Base-by-base conservation (phyloP, 306 rosid genomes). In the Cyclanthera cordifolia region DNA sequence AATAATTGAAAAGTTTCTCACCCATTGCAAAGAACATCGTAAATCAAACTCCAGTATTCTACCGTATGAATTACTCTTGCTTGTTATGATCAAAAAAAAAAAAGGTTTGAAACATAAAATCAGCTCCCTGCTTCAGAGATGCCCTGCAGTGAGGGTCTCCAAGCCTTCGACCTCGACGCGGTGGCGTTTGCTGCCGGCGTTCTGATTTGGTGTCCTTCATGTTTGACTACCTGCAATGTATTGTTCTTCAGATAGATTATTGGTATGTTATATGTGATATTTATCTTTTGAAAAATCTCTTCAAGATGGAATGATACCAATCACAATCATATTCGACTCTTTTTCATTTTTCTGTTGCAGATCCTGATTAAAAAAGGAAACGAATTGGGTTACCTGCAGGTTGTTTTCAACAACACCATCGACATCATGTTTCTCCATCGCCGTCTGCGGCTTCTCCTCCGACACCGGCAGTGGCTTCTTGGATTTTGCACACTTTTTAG, bases 101-200 rank as follows among this genome's bases (percentile, higher is more conserved):
- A 45, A 45, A 45, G 41, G 43, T 17, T 0, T 10, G 34, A 56
- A 72, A 16, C 75, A 41, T 64, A 56, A 75, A 45, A 54, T 80
- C 82, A 86, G 75, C 80, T 84, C 4, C 64, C 57, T 5, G 87
- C 87, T 73, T 90, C 99, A 6, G 90, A 83, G 68, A 94, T 94
- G 87, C 99, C 90, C 76, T 90, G 95, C 25, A 94, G 80, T 2
- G 95, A 86, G 24, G 99, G 99, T 51, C 89, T 87, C 99, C 99
- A 94, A 0, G 90, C 79, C 79, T 88, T 94, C 20, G 91, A 76
- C 59, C 83, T 86, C 74, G 70, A 30, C 4, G 74, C 76, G 3
- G 79, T 80, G 15, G 86, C 82, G 78, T 83, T 84, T 25, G 68
- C 59, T 1, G 86, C 53, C n/a, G 79, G 69, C 20, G 73, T 47